These are phyloP conservation scores for Dendrobium huoshanense DNA, from an alignment of 106 monocot genomes.

Conservation along the genomic window DNA sequence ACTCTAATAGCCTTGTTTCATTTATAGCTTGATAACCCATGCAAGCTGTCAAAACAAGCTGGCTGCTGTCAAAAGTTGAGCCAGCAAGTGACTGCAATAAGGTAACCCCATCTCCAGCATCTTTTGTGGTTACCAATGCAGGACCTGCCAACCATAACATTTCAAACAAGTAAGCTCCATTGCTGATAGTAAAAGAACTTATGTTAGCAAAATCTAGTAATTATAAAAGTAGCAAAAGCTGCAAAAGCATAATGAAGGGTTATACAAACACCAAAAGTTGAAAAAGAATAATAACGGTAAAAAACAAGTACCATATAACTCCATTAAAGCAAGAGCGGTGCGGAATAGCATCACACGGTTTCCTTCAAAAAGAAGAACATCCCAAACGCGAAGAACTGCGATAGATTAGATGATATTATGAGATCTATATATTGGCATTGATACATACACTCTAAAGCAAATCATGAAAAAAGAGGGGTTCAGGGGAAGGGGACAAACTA, in stretches of 20 bases:
- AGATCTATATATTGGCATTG: constrained; percentile 4
- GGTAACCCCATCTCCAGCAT: constrained; percentile 95
- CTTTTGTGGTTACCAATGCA: constrained; percentile 88
- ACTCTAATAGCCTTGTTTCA: constrained; percentile 60
- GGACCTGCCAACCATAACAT: constrained; percentile 50
- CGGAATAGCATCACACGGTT: constrained; percentile 83
- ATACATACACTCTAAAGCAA: not conserved
- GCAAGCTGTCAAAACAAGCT: constrained; percentile 91
- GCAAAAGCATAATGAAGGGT: not conserved
- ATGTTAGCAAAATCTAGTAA: not conserved
- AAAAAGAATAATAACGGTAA: too few species aligned
- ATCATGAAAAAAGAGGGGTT: not conserved
- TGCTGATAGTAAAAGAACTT: not conserved
- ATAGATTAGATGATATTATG: not conserved
- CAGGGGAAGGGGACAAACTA: not conserved
- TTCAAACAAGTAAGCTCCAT: not conserved
- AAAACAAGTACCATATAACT: constrained; percentile 77
- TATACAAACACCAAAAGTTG: too few species aligned
- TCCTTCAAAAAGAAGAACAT: constrained; percentile 95
- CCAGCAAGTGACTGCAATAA: constrained; percentile 89
- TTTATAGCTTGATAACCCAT: constrained; percentile 88
- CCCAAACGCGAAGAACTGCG: constrained; percentile 96
- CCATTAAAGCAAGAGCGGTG: constrained; percentile 92
- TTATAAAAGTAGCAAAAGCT: not conserved
- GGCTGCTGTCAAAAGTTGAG: constrained; percentile 96